Evolutionary conservation across 768 basidiomycete genomes (phyloP), one percentile per base, ranked within the genome.

Genomic region (Podaxis carcinomalis): DNA sequence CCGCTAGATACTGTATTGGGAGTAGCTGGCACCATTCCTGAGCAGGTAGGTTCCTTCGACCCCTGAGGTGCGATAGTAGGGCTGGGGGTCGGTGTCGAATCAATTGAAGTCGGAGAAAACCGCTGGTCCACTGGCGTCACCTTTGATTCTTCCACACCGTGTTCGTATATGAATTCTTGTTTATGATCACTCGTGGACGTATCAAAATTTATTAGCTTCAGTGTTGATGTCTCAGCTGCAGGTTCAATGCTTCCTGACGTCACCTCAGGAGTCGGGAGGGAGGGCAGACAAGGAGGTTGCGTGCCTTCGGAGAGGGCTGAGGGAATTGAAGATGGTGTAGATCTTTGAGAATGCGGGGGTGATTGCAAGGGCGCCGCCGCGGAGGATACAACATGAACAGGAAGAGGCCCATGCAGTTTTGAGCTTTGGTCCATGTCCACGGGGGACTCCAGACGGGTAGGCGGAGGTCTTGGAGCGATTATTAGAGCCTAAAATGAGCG

Each of bases 41-140:
- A 23, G 4, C 10, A 21, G 13, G 10, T 23, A 10, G 19, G 16
- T 11, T 36, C 32, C 28, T 46, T 25, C 35, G 23, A 39, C 21
- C 2, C 5, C n/a, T 21, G n/a, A 10, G 59, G 59, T 23, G 10
- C 9, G 21, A 60, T 53, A 3, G 28, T 36, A 9, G 59, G 59
- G 39, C 59, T 60, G 4, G 59, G 59, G 23, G 51, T 44, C 6
- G 59, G 59, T 4, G 59, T 60, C 16, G 59, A 60, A 28, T 60
- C 59, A 21, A 60, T 60, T 9, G 59, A 60, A 11, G 59, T 60
- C 5, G 59, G 59, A 35, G 59, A 53, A 35, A 46, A 14, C 6
- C 42, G 46, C 14, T 9, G 28, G 25, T 52, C 50, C 3, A 23
- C 42, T 10, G 6, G 16, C 13, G 14, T 37, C 10, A 47, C 36